A percentile compares a stretch with the other conserved stretches of the same genome.
Evolutionary conservation across 768 basidiomycete species (phyloP).

Genomic region (Boletus patriciae): DNA sequence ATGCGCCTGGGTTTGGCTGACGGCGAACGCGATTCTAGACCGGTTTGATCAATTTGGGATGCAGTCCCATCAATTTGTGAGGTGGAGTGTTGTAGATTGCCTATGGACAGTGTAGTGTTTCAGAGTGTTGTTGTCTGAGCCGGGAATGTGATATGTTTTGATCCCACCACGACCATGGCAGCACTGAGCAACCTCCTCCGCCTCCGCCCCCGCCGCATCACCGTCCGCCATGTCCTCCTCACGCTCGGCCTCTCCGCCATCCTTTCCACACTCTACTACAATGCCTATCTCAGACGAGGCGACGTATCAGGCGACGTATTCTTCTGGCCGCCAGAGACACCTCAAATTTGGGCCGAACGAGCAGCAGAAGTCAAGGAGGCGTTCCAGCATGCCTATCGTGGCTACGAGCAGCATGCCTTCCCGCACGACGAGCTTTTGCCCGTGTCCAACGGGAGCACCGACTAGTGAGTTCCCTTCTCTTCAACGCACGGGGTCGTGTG

Average conservation of each 20-base stretch:
- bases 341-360: conserved; percentile 48
- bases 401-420: conserved; percentile 60
- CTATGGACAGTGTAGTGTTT: too few relatives aligned
- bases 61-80: conserved; percentile 13
- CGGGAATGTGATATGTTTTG: too few relatives aligned
- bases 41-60: conserved; percentile 14
- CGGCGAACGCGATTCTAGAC: background rate
- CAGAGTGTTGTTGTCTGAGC: too few relatives aligned
- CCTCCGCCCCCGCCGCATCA: conserved; percentile 11
- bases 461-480: conserved; percentile 46
- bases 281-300: conserved; percentile 2
- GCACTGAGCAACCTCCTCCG: conserved; percentile 2
- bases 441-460: conserved; percentile 40
- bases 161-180: background rate
- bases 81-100: too few relatives aligned
- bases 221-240: conserved; percentile 20
- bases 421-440: conserved; percentile 66
- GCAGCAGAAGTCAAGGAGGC: conserved; percentile 60
- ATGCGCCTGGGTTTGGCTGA: background rate
- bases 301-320: background rate
- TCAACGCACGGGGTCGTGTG: too few relatives aligned
- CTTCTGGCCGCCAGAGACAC: conserved; percentile 11
- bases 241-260: conserved; percentile 5
- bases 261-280: conserved; percentile 20
- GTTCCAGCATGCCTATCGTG: conserved; percentile 65